These are phyloP conservation scores for Colletotrichum viniferum DNA, from an alignment of 2,329 filamentous ascomycete genomes.

Conservation along the genomic window DNA sequence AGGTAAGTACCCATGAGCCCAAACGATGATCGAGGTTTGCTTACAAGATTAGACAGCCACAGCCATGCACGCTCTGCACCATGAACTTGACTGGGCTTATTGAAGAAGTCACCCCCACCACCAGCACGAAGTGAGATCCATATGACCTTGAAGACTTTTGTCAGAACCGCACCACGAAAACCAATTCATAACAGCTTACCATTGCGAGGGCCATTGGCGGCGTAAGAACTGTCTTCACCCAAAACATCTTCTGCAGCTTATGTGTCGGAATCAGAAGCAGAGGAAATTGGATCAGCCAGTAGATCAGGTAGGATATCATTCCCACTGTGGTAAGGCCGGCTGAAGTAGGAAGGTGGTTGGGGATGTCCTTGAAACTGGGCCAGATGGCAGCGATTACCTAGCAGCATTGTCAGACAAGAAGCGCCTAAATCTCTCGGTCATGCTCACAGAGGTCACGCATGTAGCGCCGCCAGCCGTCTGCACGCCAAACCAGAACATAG, in stretches of 20 bases:
- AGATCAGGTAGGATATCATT: not conserved
- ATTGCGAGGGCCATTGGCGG: constrained; percentile 46
- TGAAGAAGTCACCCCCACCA: not conserved
- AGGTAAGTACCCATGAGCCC: not conserved
- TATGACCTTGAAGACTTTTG: not conserved
- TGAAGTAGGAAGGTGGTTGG: not conserved
- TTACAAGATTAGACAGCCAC: not conserved
- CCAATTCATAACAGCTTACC: constrained; percentile 29
- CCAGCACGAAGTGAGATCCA: not conserved
- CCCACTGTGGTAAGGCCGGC: not conserved
- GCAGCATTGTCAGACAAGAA: not conserved
- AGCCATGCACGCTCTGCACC: not conserved
- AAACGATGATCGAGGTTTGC: not conserved
- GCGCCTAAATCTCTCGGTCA: not conserved
- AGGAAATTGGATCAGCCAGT: constrained; percentile 39
- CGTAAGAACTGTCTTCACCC: constrained; percentile 45
- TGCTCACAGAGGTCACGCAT: not conserved
- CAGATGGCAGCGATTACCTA: not conserved
- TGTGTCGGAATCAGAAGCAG: constrained; percentile 47
- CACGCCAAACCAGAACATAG: not conserved
- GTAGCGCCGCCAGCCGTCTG: not conserved
- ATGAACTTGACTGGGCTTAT: not conserved
- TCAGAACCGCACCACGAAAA: not conserved
- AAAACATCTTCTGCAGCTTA: constrained; percentile 46
- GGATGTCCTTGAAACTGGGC: not conserved